Evolutionary conservation across 169 alveolate species (phyloP), one percentile per base, ranked within the genome.

Genomic region (Miamiensis avidus): DNA sequence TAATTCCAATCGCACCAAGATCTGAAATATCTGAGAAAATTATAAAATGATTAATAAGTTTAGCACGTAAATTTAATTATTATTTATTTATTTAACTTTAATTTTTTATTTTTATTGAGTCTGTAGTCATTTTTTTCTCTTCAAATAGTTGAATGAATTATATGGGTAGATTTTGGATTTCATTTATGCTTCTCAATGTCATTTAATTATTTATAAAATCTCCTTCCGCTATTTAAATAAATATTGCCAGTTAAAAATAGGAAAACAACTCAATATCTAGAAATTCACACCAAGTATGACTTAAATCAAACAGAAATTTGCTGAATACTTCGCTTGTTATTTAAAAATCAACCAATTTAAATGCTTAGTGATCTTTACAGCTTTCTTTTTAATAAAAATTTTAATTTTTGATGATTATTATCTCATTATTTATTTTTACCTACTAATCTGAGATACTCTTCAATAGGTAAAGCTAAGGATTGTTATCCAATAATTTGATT

Each of bases 1-100:
- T 85, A 85, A 78, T 85, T 85, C 89, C 89, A 85, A 34, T 85
- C 85, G 74, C 89, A 85, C 89, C 89, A 85, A 28, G 85, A 85
- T 78, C 86, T 78, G 34, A 65, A 85, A 79, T 78, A 78, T 16
- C 65, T 49, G 4, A 49, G 27, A 32, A 85, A 34, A n/a, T n/a
- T n/a, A n/a, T n/a, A n/a, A n/a, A n/a, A n/a, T n/a, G n/a, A n/a
- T n/a, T n/a, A n/a, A n/a, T n/a, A n/a, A n/a, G n/a, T n/a, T n/a
- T n/a, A n/a, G n/a, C n/a, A n/a, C n/a, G n/a, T n/a, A n/a, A n/a
- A n/a, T n/a, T n/a, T n/a, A n/a, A n/a, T n/a, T n/a, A n/a, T n/a
- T n/a, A n/a, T n/a, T n/a, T n/a, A n/a, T n/a, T n/a, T n/a, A n/a
- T n/a, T n/a, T n/a, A n/a, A 25, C 79, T 78, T 65, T 85, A 77